phyloP scores from a whole-genome alignment of 148 eudicot genomes.

The Salicornia ramosissima region DNA sequence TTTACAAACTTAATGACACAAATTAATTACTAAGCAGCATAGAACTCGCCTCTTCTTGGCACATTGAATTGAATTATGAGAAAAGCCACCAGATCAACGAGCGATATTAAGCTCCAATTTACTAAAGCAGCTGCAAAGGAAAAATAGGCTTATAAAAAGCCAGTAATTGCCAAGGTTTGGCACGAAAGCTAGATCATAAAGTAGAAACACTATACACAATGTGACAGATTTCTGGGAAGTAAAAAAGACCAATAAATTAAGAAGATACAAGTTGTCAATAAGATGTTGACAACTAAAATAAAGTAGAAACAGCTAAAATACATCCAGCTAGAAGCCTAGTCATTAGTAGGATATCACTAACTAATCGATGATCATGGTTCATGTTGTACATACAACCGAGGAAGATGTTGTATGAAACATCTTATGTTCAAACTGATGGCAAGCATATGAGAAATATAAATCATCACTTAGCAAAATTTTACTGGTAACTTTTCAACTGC shows the following conservation, averaged over 20 bases:
- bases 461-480: no score
- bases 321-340: background rate
- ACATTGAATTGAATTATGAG: slow-evolving; percentile 53
- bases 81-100: slow-evolving; percentile 70
- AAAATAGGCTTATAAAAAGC: slow-evolving; percentile 17
- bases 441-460: no score
- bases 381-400: no score
- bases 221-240: background rate
- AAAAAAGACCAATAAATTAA: background rate
- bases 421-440: no score
- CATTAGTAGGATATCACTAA: background rate
- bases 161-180: background rate
- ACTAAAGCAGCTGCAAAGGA: slow-evolving; percentile 70
- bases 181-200: background rate
- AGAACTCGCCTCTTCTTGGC: slow-evolving; percentile 59
- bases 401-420: no score
- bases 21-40: slow-evolving; percentile 4
- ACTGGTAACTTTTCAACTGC: no score
- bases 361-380: no score
- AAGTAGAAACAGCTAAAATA: background rate
- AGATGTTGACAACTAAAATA: background rate
- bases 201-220: background rate
- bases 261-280: background rate
- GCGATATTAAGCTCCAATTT: slow-evolving; percentile 82
- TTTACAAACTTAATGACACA: background rate